A percentile compares a stretch with the other conserved stretches of the same genome.
Evolutionary conservation across 148 eudicot species (phyloP).

Genomic region (Fallopia convolvulus): DNA sequence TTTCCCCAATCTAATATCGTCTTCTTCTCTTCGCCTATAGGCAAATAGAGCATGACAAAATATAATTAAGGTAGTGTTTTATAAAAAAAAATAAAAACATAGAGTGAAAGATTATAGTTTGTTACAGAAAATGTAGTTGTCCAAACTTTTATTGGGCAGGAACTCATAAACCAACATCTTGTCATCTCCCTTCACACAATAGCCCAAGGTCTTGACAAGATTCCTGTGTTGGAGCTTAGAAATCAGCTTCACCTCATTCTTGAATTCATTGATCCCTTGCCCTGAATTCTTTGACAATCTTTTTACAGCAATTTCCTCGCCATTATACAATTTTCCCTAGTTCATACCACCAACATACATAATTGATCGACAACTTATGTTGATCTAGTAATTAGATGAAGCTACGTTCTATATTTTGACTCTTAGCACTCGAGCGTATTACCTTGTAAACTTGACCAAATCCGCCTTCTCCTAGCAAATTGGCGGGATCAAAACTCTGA

Average conservation of each 20-base stretch:
- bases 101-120: not conserved
- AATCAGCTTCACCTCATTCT: constrained; percentile 7
- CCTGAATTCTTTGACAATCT: constrained; percentile 5
- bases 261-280: constrained; percentile 9
- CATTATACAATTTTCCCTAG: not conserved
- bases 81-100: not conserved
- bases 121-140: constrained; percentile 6
- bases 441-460: constrained; percentile 13
- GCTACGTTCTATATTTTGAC: too few species aligned
- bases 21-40: not conserved
- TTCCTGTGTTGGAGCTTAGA: constrained; percentile 4
- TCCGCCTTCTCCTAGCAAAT: constrained; percentile 6
- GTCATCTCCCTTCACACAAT: constrained; percentile 6
- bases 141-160: constrained; percentile 1
- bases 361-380: not conserved
- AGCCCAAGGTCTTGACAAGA: not conserved
- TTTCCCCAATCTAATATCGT: constrained; percentile 16
- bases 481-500: not conserved
- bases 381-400: too few species aligned
- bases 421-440: not conserved
- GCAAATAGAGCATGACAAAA: not conserved
- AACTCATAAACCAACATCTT: constrained; percentile 11
- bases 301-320: not conserved
- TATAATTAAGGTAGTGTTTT: too few species aligned
- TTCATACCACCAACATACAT: not conserved